These are phyloP conservation scores for Boletus speciosus DNA, from an alignment of 768 basidiomycete species.

Conservation along the genomic window DNA sequence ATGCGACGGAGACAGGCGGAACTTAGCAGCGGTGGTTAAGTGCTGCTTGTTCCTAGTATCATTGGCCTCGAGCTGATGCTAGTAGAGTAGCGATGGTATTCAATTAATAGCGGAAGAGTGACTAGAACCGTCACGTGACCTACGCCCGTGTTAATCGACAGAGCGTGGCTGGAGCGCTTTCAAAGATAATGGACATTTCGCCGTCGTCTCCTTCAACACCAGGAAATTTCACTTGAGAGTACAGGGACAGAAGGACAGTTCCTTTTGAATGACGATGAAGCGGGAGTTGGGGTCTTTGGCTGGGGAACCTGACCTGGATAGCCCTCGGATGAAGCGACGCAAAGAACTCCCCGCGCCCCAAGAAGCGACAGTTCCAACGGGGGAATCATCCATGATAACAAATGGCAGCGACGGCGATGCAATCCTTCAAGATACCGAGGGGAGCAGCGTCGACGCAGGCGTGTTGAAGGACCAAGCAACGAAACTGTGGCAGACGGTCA, in stretches of 20 bases:
- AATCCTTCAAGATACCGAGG: conserved; percentile 19
- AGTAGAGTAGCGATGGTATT: too few relatives aligned
- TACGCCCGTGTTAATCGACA: conserved; percentile 15
- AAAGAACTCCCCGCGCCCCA: conserved; percentile 38
- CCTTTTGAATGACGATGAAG: conserved; percentile 43
- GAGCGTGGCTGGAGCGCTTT: conserved; percentile 23
- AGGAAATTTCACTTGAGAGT: conserved; percentile 27
- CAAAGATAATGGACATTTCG: conserved; percentile 34
- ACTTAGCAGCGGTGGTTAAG: not conserved
- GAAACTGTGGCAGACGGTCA: conserved; percentile 73
- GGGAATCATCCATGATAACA: conserved; percentile 31
- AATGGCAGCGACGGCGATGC: conserved; percentile 26
- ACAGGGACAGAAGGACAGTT: conserved; percentile 9
- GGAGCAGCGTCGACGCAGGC: conserved; percentile 21
- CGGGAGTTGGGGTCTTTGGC: conserved; percentile 44
- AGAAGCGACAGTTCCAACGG: conserved; percentile 39
- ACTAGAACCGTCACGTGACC: conserved; percentile 27
- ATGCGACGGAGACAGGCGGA: not conserved
- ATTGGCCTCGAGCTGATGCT: not conserved
- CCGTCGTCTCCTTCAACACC: conserved; percentile 27
- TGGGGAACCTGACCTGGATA: conserved; percentile 40
- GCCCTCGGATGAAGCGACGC: conserved; percentile 50
- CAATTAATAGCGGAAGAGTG: not conserved
- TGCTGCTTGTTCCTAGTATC: not conserved
- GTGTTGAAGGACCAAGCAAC: conserved; percentile 62